Conservation (phyloP, 176 grass and related monocot genomes). For the Cocos nucifera region DNA sequence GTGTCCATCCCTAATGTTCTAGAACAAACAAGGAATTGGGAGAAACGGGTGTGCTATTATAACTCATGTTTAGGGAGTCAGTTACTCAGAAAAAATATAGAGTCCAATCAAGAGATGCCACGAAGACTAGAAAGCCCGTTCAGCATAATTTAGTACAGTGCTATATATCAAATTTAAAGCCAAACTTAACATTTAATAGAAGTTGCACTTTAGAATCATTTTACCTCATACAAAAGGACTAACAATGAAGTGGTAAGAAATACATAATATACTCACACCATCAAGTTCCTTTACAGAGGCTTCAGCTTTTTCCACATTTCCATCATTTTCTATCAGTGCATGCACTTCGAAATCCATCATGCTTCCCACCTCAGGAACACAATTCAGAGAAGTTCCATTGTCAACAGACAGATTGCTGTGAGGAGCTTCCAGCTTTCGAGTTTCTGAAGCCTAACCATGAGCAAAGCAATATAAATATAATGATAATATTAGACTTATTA, state of each 20-base stretch:
- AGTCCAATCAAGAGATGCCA: too few relatives aligned
- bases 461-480: constrained; percentile 20
- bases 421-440: constrained; percentile 34
- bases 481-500: constrained; percentile 10
- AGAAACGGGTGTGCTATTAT: too few relatives aligned
- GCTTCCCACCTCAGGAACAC: constrained; percentile 24
- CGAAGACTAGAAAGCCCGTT: too few relatives aligned
- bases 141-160: too few relatives aligned
- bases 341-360: constrained; percentile 65
- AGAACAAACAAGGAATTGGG: too few relatives aligned
- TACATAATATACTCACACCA: constrained; percentile 59
- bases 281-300: constrained; percentile 73
- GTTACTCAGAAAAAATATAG: too few relatives aligned
- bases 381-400: constrained; percentile 29
- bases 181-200: too few relatives aligned
- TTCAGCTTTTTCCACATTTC: constrained; percentile 83
- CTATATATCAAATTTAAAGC: too few relatives aligned
- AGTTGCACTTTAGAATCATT: too few relatives aligned
- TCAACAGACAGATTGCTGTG: not conserved
- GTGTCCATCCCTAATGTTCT: too few relatives aligned
- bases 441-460: constrained; percentile 31
- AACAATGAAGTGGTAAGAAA: not conserved
- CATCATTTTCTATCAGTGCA: constrained; percentile 60
- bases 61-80: too few relatives aligned
- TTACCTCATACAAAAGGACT: too few relatives aligned